Evolutionary conservation across 1,284 basidiomycete genomes (phyloP), one percentile per base, ranked within the genome.

Genomic region (Pseudozyma sp.): DNA sequence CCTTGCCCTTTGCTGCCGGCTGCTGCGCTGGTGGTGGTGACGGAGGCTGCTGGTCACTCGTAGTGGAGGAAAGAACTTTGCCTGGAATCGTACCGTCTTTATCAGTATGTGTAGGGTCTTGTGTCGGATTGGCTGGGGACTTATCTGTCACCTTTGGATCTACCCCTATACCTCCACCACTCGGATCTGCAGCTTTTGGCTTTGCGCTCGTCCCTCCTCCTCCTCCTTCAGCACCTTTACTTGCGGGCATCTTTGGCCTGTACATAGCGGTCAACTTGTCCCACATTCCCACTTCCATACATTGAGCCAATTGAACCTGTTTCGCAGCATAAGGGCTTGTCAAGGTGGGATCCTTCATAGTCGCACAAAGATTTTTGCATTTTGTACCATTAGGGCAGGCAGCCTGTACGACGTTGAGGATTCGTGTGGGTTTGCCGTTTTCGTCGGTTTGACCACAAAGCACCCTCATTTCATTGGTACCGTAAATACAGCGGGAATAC

Each of bases 321-420:
- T 65, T 57, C 0, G 58, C 62, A 1, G 69, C 62, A 35, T 50
- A 70, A 1, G 36, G 42, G 19, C 62, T 70, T 0, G 69, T 55
- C n/a, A 61, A 11, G 3, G 19, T n/a, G 5, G 62, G 62, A 51
- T 54, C 31, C 8, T 13, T 13, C 69, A 61, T 70, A 0, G 51
- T 61, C 3, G 69, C 69, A 25, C 69, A 70, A 10, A 70, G 52
- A 52, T 70, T 70, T 54, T 70, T 70, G 34, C 69, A 70, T 42
- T 35, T 53, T 5, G 58, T 70, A 1, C 62, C 69, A 3, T 2
- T 16, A 1, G 69, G 69, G 43, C 69, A 70, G 5, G 19, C 25
- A 1, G 69, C 69, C 18, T 70, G 58, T 7, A 70, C 63, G 34
- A 61, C 7, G 42, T 59, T 70, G 43, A 25, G 19, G 3, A 47